Conservation (phyloP, 164 flowering plant genomes). For the Aristolochia contorta region DNA sequence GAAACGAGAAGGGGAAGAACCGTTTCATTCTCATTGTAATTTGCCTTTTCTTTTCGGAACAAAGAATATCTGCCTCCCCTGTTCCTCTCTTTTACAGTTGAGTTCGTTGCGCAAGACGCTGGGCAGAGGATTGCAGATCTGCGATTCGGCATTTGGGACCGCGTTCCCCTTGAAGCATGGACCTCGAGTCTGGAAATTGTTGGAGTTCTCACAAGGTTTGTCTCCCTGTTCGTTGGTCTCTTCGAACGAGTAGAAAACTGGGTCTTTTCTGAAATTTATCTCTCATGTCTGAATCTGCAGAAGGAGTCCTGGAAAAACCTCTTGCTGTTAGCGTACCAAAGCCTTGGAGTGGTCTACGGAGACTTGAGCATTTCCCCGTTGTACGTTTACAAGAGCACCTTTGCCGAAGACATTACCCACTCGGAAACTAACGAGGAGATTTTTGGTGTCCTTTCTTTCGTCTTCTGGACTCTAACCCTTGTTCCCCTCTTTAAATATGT, state of each 20-base stretch:
- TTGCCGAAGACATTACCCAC: conserved; percentile 73
- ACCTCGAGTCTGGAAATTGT: conserved; percentile 16
- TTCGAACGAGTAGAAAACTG: not conserved
- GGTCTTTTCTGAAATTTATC: not conserved
- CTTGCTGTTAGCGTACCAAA: conserved; percentile 70
- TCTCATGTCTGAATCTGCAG: conserved; percentile 23
- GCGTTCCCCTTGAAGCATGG: conserved; percentile 6
- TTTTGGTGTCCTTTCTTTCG: conserved; percentile 67
- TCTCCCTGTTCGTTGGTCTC: not conserved
- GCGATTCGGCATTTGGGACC: too few relatives aligned
- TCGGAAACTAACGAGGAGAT: conserved; percentile 90
- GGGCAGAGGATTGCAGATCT: too few relatives aligned
- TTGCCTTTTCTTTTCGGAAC: too few relatives aligned
- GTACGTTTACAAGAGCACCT: conserved; percentile 81
- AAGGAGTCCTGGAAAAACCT: conserved; percentile 68
- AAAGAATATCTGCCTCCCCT: too few relatives aligned
- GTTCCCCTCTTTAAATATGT: conserved; percentile 72
- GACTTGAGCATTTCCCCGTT: conserved; percentile 82
- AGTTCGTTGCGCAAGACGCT: too few relatives aligned
- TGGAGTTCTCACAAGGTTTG: conserved; percentile 22
- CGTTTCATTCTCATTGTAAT: too few relatives aligned
- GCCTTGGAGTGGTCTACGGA: conserved; percentile 89
- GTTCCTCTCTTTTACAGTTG: too few relatives aligned
- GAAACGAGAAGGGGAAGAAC: too few relatives aligned
- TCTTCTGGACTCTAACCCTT: conserved; percentile 71